These are phyloP conservation scores for Cardamine occulta DNA, from an alignment of 345 rosid genomes.

Conservation along the genomic window DNA sequence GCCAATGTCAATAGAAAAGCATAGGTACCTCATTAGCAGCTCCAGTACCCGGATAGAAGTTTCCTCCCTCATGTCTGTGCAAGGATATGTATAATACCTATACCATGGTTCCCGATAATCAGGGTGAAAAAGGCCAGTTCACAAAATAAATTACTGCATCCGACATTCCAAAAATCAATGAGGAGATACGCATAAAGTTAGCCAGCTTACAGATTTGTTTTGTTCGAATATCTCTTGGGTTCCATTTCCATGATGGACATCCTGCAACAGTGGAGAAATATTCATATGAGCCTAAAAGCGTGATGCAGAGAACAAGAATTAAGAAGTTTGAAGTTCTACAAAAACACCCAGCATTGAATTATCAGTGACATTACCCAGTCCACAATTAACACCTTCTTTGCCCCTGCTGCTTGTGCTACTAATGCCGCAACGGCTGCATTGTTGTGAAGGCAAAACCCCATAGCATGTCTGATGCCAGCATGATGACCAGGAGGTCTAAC, in stretches of 20 bases:
- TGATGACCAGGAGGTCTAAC: slow-evolving; percentile 99
- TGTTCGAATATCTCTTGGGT: slow-evolving; percentile 92
- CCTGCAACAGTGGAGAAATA: slow-evolving; percentile 56
- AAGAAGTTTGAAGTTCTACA: slow-evolving; percentile 1
- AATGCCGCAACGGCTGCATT: slow-evolving; percentile 98
- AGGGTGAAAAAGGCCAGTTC: slow-evolving; percentile 9
- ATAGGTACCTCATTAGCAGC: slow-evolving; percentile 76
- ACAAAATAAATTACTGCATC: slow-evolving; percentile 24
- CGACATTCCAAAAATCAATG: slow-evolving; percentile 15
- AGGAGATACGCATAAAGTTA: slow-evolving; percentile 7
- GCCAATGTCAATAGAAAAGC: slow-evolving; percentile 7
- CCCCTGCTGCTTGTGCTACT: slow-evolving; percentile 92
- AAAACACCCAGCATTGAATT: slow-evolving; percentile 37
- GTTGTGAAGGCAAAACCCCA: slow-evolving; percentile 99
- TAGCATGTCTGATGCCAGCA: slow-evolving; percentile 89
- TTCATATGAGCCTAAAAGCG: slow-evolving; percentile 4
- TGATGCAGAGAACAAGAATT: slow-evolving; percentile 1
- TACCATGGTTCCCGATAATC: slow-evolving; percentile 4
- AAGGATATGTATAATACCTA: slow-evolving; percentile 91
- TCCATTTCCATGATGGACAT: slow-evolving; percentile 99
- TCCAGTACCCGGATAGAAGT: slow-evolving; percentile 93
- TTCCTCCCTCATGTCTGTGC: slow-evolving; percentile 94
- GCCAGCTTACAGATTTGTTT: slow-evolving; percentile 76
- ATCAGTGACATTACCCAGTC: slow-evolving; percentile 76
- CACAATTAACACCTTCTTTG: slow-evolving; percentile 87